Evolutionary conservation across 805 yeast genomes (phyloP), one percentile per base, ranked within the genome.

Genomic region (Metschnikowia similis): DNA sequence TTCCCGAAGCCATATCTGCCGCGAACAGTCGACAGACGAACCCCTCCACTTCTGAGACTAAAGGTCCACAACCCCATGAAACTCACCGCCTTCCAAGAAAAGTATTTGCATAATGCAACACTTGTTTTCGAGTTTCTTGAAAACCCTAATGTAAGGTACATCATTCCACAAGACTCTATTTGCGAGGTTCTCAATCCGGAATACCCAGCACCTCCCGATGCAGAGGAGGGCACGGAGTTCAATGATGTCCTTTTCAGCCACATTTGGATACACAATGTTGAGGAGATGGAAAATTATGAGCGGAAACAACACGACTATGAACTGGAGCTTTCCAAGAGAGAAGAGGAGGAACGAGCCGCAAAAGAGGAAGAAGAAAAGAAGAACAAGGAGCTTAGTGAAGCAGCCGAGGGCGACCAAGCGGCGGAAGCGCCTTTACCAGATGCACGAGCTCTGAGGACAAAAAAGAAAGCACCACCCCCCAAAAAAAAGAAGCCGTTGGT

Each of bases 111-210:
- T 35, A 80, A 81, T 57, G 89, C 95, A 0, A 85, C 88, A 47
- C 64, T 94, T 36, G 84, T 90, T 6, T 84, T 92, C 64, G 99
- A 94, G 65, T 92, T 83, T 68, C 77, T 78, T 28, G 98, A 94
- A 58, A 84, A 83, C 62, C 80, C 94, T 0, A 77, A 84, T 41
- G 84, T 84, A 7, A 76, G 98, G 50, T 92, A 79, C 59, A 69
- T 78, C 50, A 62, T 92, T 0, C 97, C 98, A 0, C 83, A 83
- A 55, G 81, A 89, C 54, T 79, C 95, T 1, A 77, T 92, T 2
- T 71, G 86, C 51, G 97, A 91, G 66, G 71, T 79, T 0, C 39
- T 69, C 0, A 47, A 41, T 1, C 56, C 59, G 1, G 56, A 52
- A 9, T 40, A 64, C 11, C 69, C 72, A 1, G 58, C 60, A 51